phyloP scores from a whole-genome alignment of 1,284 basidiomycete species.

The Ganoderma boninense region DNA sequence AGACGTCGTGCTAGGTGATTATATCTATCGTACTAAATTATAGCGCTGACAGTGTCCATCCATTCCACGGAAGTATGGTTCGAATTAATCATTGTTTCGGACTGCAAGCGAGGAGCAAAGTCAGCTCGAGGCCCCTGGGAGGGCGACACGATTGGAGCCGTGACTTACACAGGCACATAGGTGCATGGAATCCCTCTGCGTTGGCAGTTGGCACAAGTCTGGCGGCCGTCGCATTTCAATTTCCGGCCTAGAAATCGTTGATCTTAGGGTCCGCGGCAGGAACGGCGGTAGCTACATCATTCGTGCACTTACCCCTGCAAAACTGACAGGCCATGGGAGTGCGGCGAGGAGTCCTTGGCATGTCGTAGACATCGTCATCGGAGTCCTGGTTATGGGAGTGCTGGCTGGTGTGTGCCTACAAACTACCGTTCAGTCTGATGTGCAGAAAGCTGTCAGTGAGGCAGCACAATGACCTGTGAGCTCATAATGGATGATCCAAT shows the following conservation, averaged over 20 bases:
- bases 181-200: slow-evolving; percentile 38
- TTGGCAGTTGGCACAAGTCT: slow-evolving; percentile 40
- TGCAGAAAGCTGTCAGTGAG: not conserved
- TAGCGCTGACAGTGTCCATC: slow-evolving; percentile 4
- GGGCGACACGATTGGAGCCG: not conserved
- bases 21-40: slow-evolving; percentile 26
- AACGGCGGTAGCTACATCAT: not conserved
- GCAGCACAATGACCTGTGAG: slow-evolving; percentile 21
- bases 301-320: slow-evolving; percentile 36
- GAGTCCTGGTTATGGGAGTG: slow-evolving; percentile 35
- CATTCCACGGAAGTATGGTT: not conserved
- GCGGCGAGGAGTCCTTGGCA: slow-evolving; percentile 42
- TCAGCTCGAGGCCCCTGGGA: slow-evolving; percentile 1
- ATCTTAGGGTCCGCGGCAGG: slow-evolving; percentile 10
- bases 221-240: slow-evolving; percentile 41
- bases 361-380: slow-evolving; percentile 40
- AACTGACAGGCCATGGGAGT: slow-evolving; percentile 45
- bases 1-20: slow-evolving; percentile 12
- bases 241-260: slow-evolving; percentile 35
- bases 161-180: slow-evolving; percentile 39
- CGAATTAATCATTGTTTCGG: slow-evolving; percentile 23
- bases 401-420: slow-evolving; percentile 20
- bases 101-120: slow-evolving; percentile 16
- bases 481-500: slow-evolving; percentile 18
- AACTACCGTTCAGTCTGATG: not conserved